Conservation (phyloP, 2,329 filamentous ascomycete species). For the Penicillium psychrosexuale region DNA sequence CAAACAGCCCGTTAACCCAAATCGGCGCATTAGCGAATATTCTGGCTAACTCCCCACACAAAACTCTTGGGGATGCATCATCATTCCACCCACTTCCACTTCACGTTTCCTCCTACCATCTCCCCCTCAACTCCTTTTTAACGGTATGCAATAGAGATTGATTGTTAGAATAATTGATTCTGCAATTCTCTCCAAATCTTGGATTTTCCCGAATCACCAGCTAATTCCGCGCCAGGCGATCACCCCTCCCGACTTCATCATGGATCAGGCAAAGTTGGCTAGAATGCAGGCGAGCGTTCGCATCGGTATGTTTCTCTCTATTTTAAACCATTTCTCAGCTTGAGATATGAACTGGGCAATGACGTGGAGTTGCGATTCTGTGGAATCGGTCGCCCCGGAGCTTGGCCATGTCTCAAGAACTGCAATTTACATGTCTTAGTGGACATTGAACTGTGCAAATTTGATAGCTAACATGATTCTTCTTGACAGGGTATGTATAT, state of each 20-base stretch:
- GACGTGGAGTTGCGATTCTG: constrained; percentile 10
- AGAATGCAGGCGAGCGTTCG: constrained; percentile 64
- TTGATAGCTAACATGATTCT: constrained; percentile 17
- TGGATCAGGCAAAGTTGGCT: constrained; percentile 66
- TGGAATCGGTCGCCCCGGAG: constrained; percentile 7
- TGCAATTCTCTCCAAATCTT: neutral
- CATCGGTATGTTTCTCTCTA: constrained; percentile 61
- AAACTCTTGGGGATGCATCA: constrained; percentile 23
- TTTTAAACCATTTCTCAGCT: neutral
- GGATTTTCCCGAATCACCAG: constrained; percentile 8
- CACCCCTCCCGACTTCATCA: constrained; percentile 42
- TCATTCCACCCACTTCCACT: constrained; percentile 14
- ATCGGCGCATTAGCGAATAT: constrained; percentile 24
- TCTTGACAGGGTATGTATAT: constrained; percentile 29
- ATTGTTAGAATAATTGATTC: neutral
- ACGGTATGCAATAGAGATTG: constrained; percentile 10
- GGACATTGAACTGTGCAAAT: neutral
- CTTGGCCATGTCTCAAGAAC: neutral
- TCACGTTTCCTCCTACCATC: constrained; percentile 14
- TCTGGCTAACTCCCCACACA: constrained; percentile 27
- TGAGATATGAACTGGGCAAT: neutral
- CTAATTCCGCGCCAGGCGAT: constrained; percentile 18
- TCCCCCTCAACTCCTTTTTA: constrained; percentile 5
- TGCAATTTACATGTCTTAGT: neutral
- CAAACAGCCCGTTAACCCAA: neutral